These are phyloP conservation scores for Botrytis galanthina DNA, from an alignment of 2,329 filamentous ascomycete species.

Conservation along the genomic window DNA sequence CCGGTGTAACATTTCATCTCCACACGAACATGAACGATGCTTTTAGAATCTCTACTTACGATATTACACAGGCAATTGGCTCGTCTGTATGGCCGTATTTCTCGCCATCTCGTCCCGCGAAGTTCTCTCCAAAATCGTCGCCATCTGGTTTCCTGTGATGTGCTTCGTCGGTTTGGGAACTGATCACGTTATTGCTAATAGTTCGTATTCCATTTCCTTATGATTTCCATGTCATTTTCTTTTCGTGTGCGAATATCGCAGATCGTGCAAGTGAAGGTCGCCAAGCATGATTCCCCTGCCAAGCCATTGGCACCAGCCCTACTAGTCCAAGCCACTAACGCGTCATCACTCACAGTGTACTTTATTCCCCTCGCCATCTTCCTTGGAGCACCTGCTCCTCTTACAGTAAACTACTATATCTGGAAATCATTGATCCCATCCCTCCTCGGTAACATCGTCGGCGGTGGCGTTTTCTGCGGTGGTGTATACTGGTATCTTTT, in stretches of 20 bases:
- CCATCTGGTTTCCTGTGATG: constrained; percentile 57
- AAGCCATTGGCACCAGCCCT: constrained; percentile 1
- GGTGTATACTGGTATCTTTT: constrained; percentile 51
- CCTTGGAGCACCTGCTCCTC: constrained; percentile 42
- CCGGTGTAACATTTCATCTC: not conserved
- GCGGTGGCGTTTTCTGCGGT: constrained; percentile 52
- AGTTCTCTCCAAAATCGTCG: constrained; percentile 51
- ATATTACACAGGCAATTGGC: constrained; percentile 46
- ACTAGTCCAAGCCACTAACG: not conserved
- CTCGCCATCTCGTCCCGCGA: constrained; percentile 50
- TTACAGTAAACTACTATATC: constrained; percentile 52
- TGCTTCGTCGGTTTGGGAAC: constrained; percentile 53
- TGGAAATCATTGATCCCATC: constrained; percentile 57
- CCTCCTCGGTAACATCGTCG: constrained; percentile 52
- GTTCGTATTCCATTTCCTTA: constrained; percentile 6
- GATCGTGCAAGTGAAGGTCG: not conserved
- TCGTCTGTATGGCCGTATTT: constrained; percentile 54
- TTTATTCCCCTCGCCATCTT: constrained; percentile 52
- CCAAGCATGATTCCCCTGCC: constrained; percentile 17
- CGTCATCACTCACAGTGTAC: constrained; percentile 41
- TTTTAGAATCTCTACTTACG: not conserved
- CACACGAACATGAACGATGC: not conserved
- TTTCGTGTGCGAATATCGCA: not conserved
- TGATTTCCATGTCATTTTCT: not conserved
- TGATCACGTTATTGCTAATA: constrained; percentile 58